phyloP scores from a whole-genome alignment of 768 basidiomycete genomes.

The Russula sp. region DNA sequence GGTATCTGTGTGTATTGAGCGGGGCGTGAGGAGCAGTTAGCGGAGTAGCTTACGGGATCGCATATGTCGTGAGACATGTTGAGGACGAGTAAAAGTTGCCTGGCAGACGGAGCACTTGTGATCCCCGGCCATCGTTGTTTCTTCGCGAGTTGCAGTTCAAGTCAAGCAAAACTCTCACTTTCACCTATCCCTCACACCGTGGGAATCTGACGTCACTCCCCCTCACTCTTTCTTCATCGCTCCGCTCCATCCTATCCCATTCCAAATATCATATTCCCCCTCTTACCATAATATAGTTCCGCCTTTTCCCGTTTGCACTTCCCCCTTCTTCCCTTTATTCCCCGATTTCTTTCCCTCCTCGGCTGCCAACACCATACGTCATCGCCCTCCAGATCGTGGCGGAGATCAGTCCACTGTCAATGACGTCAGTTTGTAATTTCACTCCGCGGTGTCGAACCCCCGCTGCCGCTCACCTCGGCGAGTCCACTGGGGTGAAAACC shows the following conservation, averaged over 20 bases:
- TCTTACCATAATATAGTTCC: background rate
- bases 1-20: slow-evolving; percentile 53
- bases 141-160: background rate
- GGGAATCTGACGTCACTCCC: slow-evolving; percentile 27
- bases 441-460: background rate
- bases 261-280: background rate
- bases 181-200: too few species aligned
- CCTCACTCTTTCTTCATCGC: background rate
- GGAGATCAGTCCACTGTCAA: slow-evolving; percentile 29
- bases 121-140: slow-evolving; percentile 63
- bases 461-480: slow-evolving; percentile 61
- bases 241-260: too few species aligned
- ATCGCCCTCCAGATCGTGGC: slow-evolving; percentile 29
- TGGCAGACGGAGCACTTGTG: slow-evolving; percentile 87
- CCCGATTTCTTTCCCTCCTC: background rate
- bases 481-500: slow-evolving; percentile 81
- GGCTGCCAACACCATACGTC: slow-evolving; percentile 19
- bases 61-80: slow-evolving; percentile 89
- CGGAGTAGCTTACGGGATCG: slow-evolving; percentile 68
- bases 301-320: background rate
- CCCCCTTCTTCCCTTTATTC: background rate
- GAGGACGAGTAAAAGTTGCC: slow-evolving; percentile 83
- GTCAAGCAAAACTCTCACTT: background rate
- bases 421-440: slow-evolving; percentile 28
- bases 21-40: slow-evolving; percentile 20